phyloP scores from a whole-genome alignment of 169 alveolate genomes.

The Eimeria praecox region DNA sequence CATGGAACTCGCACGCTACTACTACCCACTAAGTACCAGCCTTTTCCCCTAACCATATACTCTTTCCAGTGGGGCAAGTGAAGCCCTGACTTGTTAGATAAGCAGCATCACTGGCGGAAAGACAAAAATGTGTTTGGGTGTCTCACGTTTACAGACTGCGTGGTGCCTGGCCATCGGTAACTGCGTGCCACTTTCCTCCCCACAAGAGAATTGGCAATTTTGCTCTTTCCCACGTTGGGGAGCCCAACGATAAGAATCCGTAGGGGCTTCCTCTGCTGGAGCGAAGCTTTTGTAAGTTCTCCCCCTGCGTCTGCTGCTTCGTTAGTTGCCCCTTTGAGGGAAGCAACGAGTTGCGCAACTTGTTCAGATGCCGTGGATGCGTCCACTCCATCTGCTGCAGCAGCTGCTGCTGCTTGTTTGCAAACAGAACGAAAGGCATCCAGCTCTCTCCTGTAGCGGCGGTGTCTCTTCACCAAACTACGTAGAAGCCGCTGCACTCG shows the following conservation, averaged over 20 bases:
- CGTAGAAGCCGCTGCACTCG: slow-evolving; percentile 72
- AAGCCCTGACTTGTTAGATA: neutral
- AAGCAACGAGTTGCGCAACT: neutral
- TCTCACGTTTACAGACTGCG: slow-evolving; percentile 81
- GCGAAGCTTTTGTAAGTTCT: slow-evolving; percentile 2
- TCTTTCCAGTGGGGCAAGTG: neutral
- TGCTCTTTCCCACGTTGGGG: slow-evolving; percentile 92
- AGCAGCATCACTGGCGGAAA: neutral
- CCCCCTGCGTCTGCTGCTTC: slow-evolving; percentile 2
- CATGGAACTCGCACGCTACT: neutral
- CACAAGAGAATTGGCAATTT: slow-evolving; percentile 88
- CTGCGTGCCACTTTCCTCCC: slow-evolving; percentile 88
- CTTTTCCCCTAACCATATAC: neutral
- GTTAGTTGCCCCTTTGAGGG: neutral
- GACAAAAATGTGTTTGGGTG: neutral
- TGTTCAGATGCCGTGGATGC: neutral
- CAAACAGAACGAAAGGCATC: slow-evolving; percentile 34
- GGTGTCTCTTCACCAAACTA: slow-evolving; percentile 57
- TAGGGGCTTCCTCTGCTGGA: slow-evolving; percentile 84
- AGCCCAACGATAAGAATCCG: slow-evolving; percentile 89
- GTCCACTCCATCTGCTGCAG: neutral
- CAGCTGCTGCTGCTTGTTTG: slow-evolving; percentile 43
- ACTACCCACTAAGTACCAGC: neutral
- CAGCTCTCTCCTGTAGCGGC: slow-evolving; percentile 64
- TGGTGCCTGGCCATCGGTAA: slow-evolving; percentile 89